Conservation (phyloP, 177 flowering plant species). For the Tripterygium wilfordii region DNA sequence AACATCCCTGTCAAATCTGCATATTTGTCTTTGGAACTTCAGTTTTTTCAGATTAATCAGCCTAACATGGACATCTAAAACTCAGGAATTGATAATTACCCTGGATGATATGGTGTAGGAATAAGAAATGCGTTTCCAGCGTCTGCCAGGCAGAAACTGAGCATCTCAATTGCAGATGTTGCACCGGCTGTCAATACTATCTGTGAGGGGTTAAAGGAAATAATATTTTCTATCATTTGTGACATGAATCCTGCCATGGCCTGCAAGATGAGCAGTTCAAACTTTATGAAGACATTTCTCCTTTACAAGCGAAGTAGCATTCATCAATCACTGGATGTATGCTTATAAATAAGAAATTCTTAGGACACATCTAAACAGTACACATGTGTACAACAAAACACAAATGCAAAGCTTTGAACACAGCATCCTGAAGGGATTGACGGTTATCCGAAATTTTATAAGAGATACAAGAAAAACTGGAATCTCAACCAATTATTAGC, state of each 20-base stretch:
- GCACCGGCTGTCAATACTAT: conserved; percentile 82
- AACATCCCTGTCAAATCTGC: conserved; percentile 79
- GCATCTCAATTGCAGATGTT: conserved; percentile 82
- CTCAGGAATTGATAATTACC: conserved; percentile 34
- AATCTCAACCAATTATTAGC: too few species aligned
- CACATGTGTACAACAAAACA: too few species aligned
- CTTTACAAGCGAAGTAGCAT: too few species aligned
- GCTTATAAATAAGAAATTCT: too few species aligned
- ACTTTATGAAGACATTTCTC: too few species aligned
- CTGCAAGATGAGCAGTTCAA: conserved; percentile 26
- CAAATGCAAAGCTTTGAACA: too few species aligned
- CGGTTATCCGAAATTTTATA: too few species aligned
- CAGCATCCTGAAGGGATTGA: too few species aligned
- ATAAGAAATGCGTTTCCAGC: conserved; percentile 95
- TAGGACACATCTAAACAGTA: too few species aligned
- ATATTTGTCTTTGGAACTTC: conserved; percentile 3
- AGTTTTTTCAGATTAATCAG: neutral
- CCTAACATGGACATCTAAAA: neutral
- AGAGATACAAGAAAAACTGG: too few species aligned
- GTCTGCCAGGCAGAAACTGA: conserved; percentile 91
- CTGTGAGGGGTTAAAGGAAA: conserved; percentile 66
- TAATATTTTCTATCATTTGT: conserved; percentile 36
- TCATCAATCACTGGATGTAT: too few species aligned
- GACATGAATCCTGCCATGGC: conserved; percentile 90
- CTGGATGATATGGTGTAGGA: conserved; percentile 87